Evolutionary conservation across 257 asterid genomes (phyloP).

Genomic region (Nicotiana attenuata): DNA sequence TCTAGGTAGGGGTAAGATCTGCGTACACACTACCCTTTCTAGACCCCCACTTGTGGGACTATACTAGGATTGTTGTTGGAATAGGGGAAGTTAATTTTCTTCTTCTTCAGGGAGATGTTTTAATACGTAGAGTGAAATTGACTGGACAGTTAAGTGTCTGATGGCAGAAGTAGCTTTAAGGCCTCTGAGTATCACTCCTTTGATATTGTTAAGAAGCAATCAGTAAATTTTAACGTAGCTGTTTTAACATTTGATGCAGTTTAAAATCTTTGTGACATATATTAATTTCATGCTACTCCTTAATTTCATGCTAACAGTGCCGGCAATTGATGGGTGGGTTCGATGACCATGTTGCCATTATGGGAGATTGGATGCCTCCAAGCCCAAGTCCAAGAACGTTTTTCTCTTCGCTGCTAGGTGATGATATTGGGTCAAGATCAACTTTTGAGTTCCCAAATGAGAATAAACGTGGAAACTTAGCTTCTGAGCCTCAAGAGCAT

Average conservation of each 20-base stretch:
- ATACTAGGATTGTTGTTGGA: too few relatives aligned
- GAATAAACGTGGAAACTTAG: constrained; percentile 19
- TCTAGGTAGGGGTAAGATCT: too few relatives aligned
- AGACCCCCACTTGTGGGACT: too few relatives aligned
- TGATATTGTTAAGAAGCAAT: neutral
- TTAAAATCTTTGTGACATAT: constrained; percentile 11
- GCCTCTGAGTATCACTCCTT: neutral
- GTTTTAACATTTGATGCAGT: neutral
- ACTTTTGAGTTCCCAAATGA: constrained; percentile 23
- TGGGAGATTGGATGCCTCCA: constrained; percentile 75
- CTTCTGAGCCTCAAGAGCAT: constrained; percentile 20
- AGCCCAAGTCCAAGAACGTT: constrained; percentile 46
- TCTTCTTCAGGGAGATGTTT: neutral
- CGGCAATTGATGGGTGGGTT: constrained; percentile 51
- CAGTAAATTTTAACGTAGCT: neutral
- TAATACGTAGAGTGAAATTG: neutral
- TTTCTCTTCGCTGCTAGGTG: constrained; percentile 46
- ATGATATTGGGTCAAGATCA: constrained; percentile 30
- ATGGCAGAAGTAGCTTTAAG: neutral
- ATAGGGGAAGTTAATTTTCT: too few relatives aligned
- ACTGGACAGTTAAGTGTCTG: neutral
- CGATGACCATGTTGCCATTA: constrained; percentile 54
- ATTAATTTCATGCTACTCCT: constrained; percentile 3
- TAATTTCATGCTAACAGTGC: neutral
- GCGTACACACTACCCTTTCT: too few relatives aligned